phyloP scores from a whole-genome alignment of 2,329 filamentous ascomycete species.

The Fusarium tjaetaba region DNA sequence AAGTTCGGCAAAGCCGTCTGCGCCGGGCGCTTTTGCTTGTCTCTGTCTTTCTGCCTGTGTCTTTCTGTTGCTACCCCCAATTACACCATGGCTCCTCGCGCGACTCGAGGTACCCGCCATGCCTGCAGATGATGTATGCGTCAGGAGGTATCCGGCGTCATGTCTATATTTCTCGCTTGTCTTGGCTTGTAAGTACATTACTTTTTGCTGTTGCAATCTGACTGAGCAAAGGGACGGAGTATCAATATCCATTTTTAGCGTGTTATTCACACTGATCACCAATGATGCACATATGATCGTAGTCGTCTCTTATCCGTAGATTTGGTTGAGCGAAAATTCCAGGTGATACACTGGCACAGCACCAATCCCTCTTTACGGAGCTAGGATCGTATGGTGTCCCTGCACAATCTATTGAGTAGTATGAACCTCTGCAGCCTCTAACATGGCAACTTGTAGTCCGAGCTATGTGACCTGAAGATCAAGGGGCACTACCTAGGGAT shows the following conservation, averaged over 20 bases:
- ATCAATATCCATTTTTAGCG: background rate
- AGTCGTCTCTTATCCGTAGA: conserved; percentile 8
- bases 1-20: conserved; percentile 39
- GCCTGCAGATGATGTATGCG: conserved; percentile 41
- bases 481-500: background rate
- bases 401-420: conserved; percentile 30
- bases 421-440: background rate
- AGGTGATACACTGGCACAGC: conserved; percentile 37
- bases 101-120: conserved; percentile 42
- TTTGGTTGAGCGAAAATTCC: conserved; percentile 16
- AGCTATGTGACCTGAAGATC: conserved; percentile 2
- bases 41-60: conserved; percentile 11
- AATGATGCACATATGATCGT: conserved; percentile 37
- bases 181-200: conserved; percentile 2
- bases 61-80: conserved; percentile 22
- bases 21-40: conserved; percentile 36
- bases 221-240: background rate
- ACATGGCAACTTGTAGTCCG: conserved; percentile 16
- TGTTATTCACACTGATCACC: conserved; percentile 7
- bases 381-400: conserved; percentile 28
- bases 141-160: conserved; percentile 36
- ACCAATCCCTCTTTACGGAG: conserved; percentile 24
- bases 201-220: conserved; percentile 13
- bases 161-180: conserved; percentile 8
- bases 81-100: conserved; percentile 25